Evolutionary conservation across 2,329 filamentous ascomycete species (phyloP).

Genomic region (Diaporthe helianthi): DNA sequence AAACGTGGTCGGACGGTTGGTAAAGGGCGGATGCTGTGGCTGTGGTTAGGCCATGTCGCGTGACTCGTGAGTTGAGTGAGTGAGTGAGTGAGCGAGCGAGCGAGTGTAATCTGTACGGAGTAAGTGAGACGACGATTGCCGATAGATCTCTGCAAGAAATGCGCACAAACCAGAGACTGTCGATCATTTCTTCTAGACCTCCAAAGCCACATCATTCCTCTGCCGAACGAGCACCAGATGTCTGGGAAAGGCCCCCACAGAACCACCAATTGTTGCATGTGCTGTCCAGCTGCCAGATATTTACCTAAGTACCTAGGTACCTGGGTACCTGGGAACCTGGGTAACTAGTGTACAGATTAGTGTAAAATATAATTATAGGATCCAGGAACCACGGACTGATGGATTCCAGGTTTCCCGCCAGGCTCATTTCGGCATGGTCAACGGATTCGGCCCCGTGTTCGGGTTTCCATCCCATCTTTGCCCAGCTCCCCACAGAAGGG

Average conservation of each 20-base stretch:
- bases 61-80: too few relatives aligned
- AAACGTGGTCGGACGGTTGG: background rate
- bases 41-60: background rate
- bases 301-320: too few relatives aligned
- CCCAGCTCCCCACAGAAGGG: background rate
- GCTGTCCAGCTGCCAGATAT: constrained; percentile 13
- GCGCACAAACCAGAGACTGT: constrained; percentile 9
- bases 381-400: constrained; percentile 6
- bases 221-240: constrained; percentile 11
- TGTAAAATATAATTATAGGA: constrained; percentile 8
- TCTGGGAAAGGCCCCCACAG: background rate
- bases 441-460: constrained; percentile 16
- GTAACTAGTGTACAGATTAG: too few relatives aligned
- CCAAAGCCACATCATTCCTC: constrained; percentile 18
- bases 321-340: too few relatives aligned
- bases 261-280: background rate
- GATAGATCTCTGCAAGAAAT: constrained; percentile 27
- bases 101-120: too few relatives aligned
- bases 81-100: background rate
- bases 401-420: background rate
- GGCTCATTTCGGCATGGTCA: constrained; percentile 18
- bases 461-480: constrained; percentile 13
- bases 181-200: constrained; percentile 32
- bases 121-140: background rate
- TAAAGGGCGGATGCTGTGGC: too few relatives aligned